These are phyloP conservation scores for Ministeria vibrans DNA, from an alignment of 78 protist genomes.

Conservation along the genomic window DNA sequence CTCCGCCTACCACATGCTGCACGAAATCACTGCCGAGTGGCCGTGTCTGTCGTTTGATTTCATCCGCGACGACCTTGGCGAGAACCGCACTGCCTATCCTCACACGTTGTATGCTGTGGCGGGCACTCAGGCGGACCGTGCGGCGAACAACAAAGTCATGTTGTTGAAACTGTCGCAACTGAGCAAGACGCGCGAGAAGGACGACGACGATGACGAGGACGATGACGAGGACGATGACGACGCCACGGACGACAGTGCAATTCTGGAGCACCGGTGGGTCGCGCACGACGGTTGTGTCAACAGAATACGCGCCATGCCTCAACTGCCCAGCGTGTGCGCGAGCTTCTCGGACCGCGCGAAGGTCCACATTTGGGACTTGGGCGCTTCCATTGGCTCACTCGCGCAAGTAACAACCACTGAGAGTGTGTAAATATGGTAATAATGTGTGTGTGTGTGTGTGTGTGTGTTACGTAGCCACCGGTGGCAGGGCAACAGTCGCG, in stretches of 20 bases:
- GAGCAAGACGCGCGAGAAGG: conserved; percentile 45
- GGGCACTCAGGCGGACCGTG: conserved; percentile 82
- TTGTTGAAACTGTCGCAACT: conserved; percentile 54
- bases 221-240: conserved; percentile 50
- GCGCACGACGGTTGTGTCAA: conserved; percentile 67
- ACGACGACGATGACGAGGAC: conserved; percentile 52
- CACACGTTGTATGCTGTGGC: conserved; percentile 56
- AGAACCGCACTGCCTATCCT: conserved; percentile 55
- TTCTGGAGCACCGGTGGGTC: conserved; percentile 36
- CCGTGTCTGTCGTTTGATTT: conserved; percentile 85
- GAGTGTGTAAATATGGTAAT: neutral
- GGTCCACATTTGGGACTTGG: conserved; percentile 17
- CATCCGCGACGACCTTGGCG: conserved; percentile 70
- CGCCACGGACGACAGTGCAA: conserved; percentile 59
- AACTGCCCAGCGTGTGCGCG: conserved; percentile 40
- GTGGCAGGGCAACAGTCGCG: conserved; percentile 60
- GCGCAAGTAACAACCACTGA: neutral
- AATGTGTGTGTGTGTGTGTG: conserved; percentile 1
- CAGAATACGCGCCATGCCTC: conserved; percentile 60
- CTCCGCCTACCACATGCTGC: conserved; percentile 81
- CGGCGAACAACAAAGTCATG: conserved; percentile 49
- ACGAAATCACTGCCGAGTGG: conserved; percentile 72
- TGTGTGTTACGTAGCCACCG: neutral
- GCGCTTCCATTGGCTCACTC: neutral
- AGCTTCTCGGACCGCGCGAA: conserved; percentile 19